Evolutionary conservation across 306 rosid species (phyloP), one percentile per base, ranked within the genome.

Genomic region (Quercus bicolor): DNA sequence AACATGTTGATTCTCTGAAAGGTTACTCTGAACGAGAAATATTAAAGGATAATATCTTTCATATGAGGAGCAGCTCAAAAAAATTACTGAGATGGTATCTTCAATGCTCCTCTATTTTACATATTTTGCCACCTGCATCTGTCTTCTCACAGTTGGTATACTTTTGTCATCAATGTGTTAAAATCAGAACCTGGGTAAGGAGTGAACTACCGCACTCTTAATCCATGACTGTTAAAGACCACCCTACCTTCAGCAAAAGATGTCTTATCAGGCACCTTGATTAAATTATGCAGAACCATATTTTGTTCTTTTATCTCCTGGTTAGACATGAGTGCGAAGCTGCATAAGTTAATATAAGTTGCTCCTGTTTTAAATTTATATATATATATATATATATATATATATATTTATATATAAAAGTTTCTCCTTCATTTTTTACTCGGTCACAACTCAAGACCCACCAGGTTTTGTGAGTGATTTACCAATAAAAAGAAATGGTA

Each of bases 11-110:
- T 79, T 75, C 90, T 40, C 21, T 88, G 69, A 72, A 84, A 83
- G 94, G 93, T 68, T 83, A 80, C 81, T 66, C 97, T 1, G 73
- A 87, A 53, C 24, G 40, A 45, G 86, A 89, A 73, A 86, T 84
- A 70, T 59, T 23, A 65, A 87, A 85, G 80, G 84, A 87, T 75
- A 88, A 79, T 77, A 88, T 59, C 87, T 33, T 21, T 68, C 90
- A 57, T 84, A 90, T 79, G 94, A 88, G 0, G 86, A 87, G 12
- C 93, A 94, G 83, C 91, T 94, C 28, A 82, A 86, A 65, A 89
- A 90, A 82, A 89, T 92, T 84, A 85, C 92, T 60, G 93, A 88
- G 86, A 90, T 92, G 97, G 97, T 94, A 89, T 71, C 70, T 70
- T 75, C 43, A 24, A 68, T 81, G 16, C 79, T 26, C 33, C 11